Evolutionary conservation across 768 basidiomycete species (phyloP).

Genomic region (Kwoniella bestiolae): DNA sequence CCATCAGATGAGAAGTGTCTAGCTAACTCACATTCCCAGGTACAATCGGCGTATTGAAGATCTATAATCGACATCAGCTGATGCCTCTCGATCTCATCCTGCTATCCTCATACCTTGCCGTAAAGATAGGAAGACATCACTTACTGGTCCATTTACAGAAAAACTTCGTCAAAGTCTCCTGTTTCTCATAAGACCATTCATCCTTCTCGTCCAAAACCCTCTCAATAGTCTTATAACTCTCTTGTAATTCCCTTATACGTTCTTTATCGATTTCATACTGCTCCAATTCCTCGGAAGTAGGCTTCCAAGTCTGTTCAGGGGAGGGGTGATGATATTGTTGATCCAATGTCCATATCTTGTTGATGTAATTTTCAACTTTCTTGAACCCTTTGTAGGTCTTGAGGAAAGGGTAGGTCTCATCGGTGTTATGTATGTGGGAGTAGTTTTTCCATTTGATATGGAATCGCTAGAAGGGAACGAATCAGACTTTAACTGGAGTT

Average conservation of each 20-base stretch:
- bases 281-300: conserved; percentile 86
- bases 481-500: conserved; percentile 1
- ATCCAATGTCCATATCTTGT: conserved; percentile 65
- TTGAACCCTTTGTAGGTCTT: conserved; percentile 95
- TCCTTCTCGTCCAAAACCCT: conserved; percentile 68
- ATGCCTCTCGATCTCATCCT: background rate
- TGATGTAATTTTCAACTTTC: conserved; percentile 99
- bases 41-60: conserved; percentile 90
- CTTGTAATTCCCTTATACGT: conserved; percentile 85
- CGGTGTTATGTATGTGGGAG: conserved; percentile 98
- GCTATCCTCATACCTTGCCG: too few species aligned
- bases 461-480: conserved; percentile 70
- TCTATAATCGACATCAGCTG: conserved; percentile 32
- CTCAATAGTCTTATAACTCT: conserved; percentile 88
- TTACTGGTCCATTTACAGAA: conserved; percentile 92
- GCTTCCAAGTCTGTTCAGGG: conserved; percentile 62
- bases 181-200: conserved; percentile 56
- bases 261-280: conserved; percentile 86
- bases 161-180: conserved; percentile 66
- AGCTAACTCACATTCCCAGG: conserved; percentile 76
- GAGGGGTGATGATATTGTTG: conserved; percentile 72
- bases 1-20: background rate
- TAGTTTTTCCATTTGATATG: conserved; percentile 99
- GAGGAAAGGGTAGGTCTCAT: conserved; percentile 93
- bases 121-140: conserved; percentile 18